A percentile compares a stretch with the other conserved stretches of the same genome.
These are phyloP conservation scores for Colletotrichum ledebouriae DNA, from an alignment of 2,329 filamentous ascomycete genomes.

Conservation along the genomic window DNA sequence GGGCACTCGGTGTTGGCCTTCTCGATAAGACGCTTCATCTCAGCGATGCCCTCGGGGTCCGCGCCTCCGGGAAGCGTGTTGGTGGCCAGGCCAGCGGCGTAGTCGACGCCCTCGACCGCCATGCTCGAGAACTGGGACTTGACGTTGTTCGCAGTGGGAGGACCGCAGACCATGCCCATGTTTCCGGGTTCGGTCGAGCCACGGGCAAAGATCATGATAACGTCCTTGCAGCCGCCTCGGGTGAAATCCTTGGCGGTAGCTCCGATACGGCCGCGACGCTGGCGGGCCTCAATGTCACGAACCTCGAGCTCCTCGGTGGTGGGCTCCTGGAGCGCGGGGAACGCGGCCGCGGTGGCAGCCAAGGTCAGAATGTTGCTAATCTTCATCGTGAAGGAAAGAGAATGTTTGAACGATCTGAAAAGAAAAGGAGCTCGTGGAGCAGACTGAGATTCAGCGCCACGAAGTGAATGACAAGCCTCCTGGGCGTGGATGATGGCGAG, in stretches of 20 bases:
- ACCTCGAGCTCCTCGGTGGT: conserved; percentile 12
- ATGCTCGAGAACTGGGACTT: conserved; percentile 44
- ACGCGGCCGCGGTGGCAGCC: conserved; percentile 40
- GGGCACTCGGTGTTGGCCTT: conserved; percentile 54
- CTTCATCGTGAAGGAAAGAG: conserved; percentile 40
- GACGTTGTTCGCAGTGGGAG: conserved; percentile 43
- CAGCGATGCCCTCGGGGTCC: conserved; percentile 48
- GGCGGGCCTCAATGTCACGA: conserved; percentile 40
- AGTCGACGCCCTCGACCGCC: conserved; percentile 51
- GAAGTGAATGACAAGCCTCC: conserved; percentile 37
- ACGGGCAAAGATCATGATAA: conserved; percentile 47
- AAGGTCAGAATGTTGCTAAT: conserved; percentile 36
- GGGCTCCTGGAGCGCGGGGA: conserved; percentile 32
- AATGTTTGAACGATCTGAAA: neutral
- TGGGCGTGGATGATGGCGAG: conserved; percentile 33
- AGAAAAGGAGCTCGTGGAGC: conserved; percentile 1
- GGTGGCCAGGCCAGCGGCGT: conserved; percentile 50
- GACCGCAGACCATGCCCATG: conserved; percentile 44
- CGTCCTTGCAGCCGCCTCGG: conserved; percentile 45
- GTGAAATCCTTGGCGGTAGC: conserved; percentile 46
- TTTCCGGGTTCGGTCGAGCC: conserved; percentile 44
- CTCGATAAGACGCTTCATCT: conserved; percentile 52
- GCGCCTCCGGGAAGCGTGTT: conserved; percentile 52
- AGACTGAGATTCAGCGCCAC: conserved; percentile 22
- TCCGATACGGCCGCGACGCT: conserved; percentile 41